A percentile compares a stretch with the other conserved stretches of the same genome.
These are phyloP conservation scores for Coleophoma cylindrospora DNA, from an alignment of 2,329 filamentous ascomycete genomes.

Conservation along the genomic window DNA sequence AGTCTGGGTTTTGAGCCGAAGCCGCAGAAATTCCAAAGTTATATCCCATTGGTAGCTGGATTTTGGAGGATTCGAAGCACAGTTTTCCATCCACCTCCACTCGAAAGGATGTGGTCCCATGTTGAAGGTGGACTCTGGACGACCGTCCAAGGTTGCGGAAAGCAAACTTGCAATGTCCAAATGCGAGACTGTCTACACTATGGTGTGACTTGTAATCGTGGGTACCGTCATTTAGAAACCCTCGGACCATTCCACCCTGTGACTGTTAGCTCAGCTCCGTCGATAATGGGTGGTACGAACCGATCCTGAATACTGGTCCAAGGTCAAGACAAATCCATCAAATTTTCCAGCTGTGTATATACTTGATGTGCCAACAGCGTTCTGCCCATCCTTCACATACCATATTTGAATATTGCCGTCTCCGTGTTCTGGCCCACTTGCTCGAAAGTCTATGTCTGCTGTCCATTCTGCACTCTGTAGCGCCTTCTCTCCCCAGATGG, in stretches of 20 bases:
- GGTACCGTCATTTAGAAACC: constrained; percentile 88
- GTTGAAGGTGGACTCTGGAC: constrained; percentile 70
- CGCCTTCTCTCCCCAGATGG: constrained; percentile 69
- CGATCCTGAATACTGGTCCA: constrained; percentile 76
- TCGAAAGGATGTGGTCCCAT: constrained; percentile 61
- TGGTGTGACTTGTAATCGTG: constrained; percentile 73
- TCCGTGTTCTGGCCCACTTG: constrained; percentile 77
- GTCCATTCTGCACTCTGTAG: constrained; percentile 69
- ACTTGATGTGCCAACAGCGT: constrained; percentile 64
- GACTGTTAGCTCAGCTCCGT: constrained; percentile 7
- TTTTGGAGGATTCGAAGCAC: constrained; percentile 81
- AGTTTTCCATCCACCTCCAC: constrained; percentile 74
- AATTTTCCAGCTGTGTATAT: constrained; percentile 82
- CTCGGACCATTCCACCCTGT: constrained; percentile 73
- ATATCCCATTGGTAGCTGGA: constrained; percentile 76
- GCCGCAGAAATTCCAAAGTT: constrained; percentile 83
- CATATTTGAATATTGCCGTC: constrained; percentile 91
- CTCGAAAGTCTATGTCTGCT: constrained; percentile 81
- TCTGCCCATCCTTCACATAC: constrained; percentile 69
- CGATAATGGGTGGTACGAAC: constrained; percentile 26
- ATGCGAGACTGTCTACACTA: constrained; percentile 79
- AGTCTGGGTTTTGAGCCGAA: constrained; percentile 87
- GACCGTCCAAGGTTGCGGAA: constrained; percentile 90
- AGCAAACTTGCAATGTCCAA: constrained; percentile 84
- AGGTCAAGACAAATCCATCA: constrained; percentile 81